Conservation (phyloP, 352 stramenopile species). For the Phytophthora boehmeriae region DNA sequence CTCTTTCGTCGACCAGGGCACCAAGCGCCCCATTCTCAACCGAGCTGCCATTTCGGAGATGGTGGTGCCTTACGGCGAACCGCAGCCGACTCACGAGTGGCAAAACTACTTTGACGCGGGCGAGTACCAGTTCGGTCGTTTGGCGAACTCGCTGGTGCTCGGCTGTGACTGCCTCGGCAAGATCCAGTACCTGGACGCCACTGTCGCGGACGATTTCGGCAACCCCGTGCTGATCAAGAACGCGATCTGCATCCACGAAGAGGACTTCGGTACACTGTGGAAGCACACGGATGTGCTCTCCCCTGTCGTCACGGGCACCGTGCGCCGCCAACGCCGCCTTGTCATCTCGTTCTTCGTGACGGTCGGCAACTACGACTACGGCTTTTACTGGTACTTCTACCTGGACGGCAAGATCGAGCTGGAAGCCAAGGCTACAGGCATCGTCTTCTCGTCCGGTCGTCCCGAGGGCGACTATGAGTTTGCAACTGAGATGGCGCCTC, state of each 20-base stretch:
- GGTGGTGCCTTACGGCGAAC: conserved; percentile 85
- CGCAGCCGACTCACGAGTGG: conserved; percentile 60
- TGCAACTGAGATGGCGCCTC: conserved; percentile 51
- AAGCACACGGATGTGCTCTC: conserved; percentile 63
- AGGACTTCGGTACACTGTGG: conserved; percentile 79
- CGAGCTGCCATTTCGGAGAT: conserved; percentile 78
- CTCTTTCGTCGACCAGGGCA: conserved; percentile 42
- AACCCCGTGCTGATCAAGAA: conserved; percentile 65
- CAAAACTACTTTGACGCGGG: conserved; percentile 88
- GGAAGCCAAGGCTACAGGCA: conserved; percentile 75
- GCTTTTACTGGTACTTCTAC: conserved; percentile 80
- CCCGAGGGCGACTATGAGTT: conserved; percentile 59
- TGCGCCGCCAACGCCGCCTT: conserved; percentile 66
- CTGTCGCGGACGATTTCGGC: conserved; percentile 56
- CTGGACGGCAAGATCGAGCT: conserved; percentile 82
- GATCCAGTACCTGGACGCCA: conserved; percentile 87
- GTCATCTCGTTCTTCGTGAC: conserved; percentile 86
- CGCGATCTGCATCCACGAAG: conserved; percentile 85
- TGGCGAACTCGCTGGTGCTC: conserved; percentile 72
- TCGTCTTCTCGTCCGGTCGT: conserved; percentile 73
- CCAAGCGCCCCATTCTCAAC: conserved; percentile 60
- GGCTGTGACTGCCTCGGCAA: conserved; percentile 84
- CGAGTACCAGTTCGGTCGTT: conserved; percentile 74
- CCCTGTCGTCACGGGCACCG: conserved; percentile 19
- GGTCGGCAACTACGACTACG: conserved; percentile 86